Conservation (phyloP, 306 rosid species). For the Vachellia collinsii region DNA sequence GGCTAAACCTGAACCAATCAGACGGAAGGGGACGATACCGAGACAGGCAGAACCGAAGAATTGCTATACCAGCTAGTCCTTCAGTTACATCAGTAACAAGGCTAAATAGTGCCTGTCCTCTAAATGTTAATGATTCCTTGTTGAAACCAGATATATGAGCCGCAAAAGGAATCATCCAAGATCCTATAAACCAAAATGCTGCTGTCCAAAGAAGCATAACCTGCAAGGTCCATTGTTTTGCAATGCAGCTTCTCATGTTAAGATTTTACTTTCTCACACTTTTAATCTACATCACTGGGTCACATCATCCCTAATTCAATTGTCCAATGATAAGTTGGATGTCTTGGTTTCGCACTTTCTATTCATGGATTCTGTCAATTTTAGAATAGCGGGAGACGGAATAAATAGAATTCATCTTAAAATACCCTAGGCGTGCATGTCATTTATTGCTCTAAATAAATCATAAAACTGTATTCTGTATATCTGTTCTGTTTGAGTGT, state of each 20-base stretch:
- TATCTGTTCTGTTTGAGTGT: background rate
- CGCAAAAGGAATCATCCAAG: conserved; percentile 87
- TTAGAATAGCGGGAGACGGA: background rate
- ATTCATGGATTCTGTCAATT: background rate
- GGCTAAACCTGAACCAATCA: conserved; percentile 89
- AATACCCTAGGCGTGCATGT: background rate
- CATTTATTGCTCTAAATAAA: background rate
- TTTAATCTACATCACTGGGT: conserved; percentile 20
- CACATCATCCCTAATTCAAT: background rate
- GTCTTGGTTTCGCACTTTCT: background rate
- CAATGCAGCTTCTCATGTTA: conserved; percentile 12
- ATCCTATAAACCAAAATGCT: conserved; percentile 94
- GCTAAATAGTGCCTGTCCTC: conserved; percentile 91
- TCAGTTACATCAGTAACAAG: conserved; percentile 87
- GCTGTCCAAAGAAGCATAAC: conserved; percentile 96
- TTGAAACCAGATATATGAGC: conserved; percentile 79
- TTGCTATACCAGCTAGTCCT: conserved; percentile 83
- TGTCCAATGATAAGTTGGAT: background rate
- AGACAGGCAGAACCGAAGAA: conserved; percentile 81
- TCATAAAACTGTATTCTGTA: background rate
- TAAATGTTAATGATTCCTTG: conserved; percentile 75
- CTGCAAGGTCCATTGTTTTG: conserved; percentile 49
- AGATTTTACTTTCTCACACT: conserved; percentile 13
- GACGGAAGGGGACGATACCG: conserved; percentile 87
- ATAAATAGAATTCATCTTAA: background rate